A percentile compares a stretch with the other conserved stretches of the same genome.
Evolutionary conservation across 371 early-diverging fungal genomes (phyloP).

Genomic region (Pancytospora epiphaga): DNA sequence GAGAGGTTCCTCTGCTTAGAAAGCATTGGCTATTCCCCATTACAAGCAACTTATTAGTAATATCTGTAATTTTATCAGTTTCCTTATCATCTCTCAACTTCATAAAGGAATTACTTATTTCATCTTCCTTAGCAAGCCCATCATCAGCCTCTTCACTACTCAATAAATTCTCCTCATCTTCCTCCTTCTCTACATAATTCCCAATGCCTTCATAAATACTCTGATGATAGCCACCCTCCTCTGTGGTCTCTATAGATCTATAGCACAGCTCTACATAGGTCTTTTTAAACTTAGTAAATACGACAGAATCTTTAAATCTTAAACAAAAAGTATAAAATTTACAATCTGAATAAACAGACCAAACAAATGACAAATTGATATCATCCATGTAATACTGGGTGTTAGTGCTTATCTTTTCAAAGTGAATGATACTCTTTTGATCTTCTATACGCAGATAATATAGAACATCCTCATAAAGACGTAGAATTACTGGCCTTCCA

Average conservation of each 20-base stretch:
- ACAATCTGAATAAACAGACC: slow-evolving; percentile 46
- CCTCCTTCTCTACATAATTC: neutral
- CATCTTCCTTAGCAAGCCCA: neutral
- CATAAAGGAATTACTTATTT: neutral
- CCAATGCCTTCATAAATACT: neutral
- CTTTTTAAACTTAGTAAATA: slow-evolving; percentile 56
- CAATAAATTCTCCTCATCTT: slow-evolving; percentile 23
- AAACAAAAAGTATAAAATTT: slow-evolving; percentile 53
- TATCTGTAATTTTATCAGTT: neutral
- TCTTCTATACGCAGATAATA: slow-evolving; percentile 50
- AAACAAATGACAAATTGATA: slow-evolving; percentile 57
- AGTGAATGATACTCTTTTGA: slow-evolving; percentile 50
- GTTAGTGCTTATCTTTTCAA: slow-evolving; percentile 48
- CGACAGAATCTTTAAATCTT: slow-evolving; percentile 43
- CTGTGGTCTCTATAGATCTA: slow-evolving; percentile 19
- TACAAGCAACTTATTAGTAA: slow-evolving; percentile 49
- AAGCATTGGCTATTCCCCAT: slow-evolving; percentile 55
- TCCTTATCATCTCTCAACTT: slow-evolving; percentile 26
- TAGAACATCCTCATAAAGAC: neutral
- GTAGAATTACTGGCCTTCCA: neutral
- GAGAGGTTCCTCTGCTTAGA: slow-evolving; percentile 57
- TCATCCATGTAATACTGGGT: slow-evolving; percentile 61
- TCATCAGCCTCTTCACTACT: slow-evolving; percentile 38
- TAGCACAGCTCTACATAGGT: slow-evolving; percentile 42
- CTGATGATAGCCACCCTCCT: neutral